These are phyloP conservation scores for Brassica cretica DNA, from an alignment of 345 rosid species.

Conservation along the genomic window DNA sequence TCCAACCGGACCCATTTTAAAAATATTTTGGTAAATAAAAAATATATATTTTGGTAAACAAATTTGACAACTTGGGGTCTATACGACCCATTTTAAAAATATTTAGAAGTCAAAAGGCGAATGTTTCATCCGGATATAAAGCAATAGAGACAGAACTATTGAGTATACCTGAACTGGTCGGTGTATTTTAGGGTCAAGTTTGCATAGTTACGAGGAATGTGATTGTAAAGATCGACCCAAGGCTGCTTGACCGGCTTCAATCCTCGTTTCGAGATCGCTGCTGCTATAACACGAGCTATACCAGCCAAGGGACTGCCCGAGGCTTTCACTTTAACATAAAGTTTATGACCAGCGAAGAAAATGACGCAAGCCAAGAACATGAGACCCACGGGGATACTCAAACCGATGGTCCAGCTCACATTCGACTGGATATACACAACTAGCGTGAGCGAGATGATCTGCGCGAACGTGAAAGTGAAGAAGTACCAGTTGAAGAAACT, in stretches of 20 bases:
- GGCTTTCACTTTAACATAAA: conserved; percentile 74
- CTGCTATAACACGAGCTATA: conserved; percentile 52
- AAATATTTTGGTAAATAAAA: no score
- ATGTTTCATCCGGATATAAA: neutral
- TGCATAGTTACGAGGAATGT: conserved; percentile 34
- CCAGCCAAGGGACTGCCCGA: conserved; percentile 75
- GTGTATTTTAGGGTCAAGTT: conserved; percentile 37
- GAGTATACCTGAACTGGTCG: conserved; percentile 37
- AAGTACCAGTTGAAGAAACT: conserved; percentile 91
- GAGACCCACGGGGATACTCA: conserved; percentile 63
- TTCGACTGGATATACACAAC: conserved; percentile 75
- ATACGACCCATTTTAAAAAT: no score
- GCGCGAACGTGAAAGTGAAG: conserved; percentile 78
- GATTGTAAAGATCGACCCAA: conserved; percentile 37
- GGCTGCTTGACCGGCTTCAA: conserved; percentile 51
- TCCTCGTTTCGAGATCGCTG: conserved; percentile 58
- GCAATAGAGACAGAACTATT: neutral
- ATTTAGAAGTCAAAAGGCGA: no score
- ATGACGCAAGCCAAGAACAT: conserved; percentile 64
- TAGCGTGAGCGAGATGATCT: conserved; percentile 63
- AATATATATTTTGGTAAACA: no score
- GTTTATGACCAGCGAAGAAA: conserved; percentile 57
- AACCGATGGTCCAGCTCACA: conserved; percentile 75
- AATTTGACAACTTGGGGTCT: no score
- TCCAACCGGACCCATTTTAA: no score